phyloP scores from a whole-genome alignment of 352 stramenopile genomes.

The Pythium monospermum region DNA sequence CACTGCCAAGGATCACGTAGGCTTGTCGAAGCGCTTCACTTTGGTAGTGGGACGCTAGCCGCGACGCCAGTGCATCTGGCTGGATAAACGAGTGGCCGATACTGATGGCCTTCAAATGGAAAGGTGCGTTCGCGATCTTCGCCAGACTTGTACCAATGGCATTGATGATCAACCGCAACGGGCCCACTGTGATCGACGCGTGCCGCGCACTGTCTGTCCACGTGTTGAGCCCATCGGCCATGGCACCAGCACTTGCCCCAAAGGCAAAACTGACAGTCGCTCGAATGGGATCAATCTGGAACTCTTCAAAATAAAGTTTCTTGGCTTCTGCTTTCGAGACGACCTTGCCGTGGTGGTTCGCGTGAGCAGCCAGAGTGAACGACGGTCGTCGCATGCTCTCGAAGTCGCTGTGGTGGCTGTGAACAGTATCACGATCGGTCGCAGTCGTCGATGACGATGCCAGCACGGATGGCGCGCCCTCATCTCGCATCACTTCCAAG shows the following conservation, averaged over 20 bases:
- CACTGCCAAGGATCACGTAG: conserved; percentile 84
- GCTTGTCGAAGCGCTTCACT: conserved; percentile 84
- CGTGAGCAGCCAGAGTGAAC: conserved; percentile 9
- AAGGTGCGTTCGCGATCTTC: conserved; percentile 87
- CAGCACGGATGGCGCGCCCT: conserved; percentile 38
- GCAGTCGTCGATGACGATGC: conserved; percentile 19
- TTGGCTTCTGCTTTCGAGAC: conserved; percentile 61
- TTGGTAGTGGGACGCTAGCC: conserved; percentile 80
- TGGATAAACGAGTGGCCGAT: conserved; percentile 86
- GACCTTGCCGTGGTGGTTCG: conserved; percentile 20
- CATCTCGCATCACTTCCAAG: conserved; percentile 63
- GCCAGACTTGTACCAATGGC: conserved; percentile 83
- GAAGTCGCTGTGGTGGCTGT: conserved; percentile 15
- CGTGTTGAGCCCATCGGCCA: conserved; percentile 51
- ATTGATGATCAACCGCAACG: conserved; percentile 79
- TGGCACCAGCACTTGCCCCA: conserved; percentile 54
- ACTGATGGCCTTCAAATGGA: conserved; percentile 67
- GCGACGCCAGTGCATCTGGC: conserved; percentile 57
- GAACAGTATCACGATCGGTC: conserved; percentile 13
- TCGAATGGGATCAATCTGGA: conserved; percentile 78
- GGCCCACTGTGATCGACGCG: conserved; percentile 60
- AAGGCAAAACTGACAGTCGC: conserved; percentile 84
- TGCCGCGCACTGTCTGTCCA: conserved; percentile 14
- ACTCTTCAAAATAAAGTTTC: conserved; percentile 89
- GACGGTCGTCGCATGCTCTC: conserved; percentile 4